Evolutionary conservation across 192 early-diverging fungal species (phyloP), one percentile per base, ranked within the genome.

Genomic region (Entophlyctis helioformis): DNA sequence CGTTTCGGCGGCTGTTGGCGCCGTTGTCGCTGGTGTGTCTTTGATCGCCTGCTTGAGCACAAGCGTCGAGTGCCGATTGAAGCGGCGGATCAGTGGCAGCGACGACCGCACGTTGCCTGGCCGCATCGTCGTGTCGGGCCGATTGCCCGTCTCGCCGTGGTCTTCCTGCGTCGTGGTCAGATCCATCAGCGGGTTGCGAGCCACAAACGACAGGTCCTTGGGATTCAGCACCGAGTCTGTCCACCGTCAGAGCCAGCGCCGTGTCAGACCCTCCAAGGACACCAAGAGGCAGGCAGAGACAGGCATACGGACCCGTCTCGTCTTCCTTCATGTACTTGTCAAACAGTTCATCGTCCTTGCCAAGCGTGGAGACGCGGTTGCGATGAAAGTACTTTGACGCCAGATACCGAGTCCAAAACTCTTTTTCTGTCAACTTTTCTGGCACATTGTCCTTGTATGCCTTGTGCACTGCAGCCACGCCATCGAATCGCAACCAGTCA

Each of bases 331-430:
- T 54, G 43, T 82, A 87, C 48, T 74, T 71, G 41, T 80, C 81
- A 56, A 93, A 94, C 15, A 95, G 76, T 32, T 83, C 76, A 39
- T 96, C 71, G 46, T 67, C 55, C 39, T 66, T 41, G 52, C 23
- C 57, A 34, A n/a, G 45, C 40, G 20, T 26, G 15, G 48, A 23
- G 13, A 36, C 43, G 81, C 83, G 65, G 32, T 78, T 80, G n/a
- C 85, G 62, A 54, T 95, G 86, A 49, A 92, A 93, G 46, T 86
- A 83, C 55, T 85, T 75, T 9, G 85, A 89, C 19, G 72, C 66
- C 9, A 89, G 67, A 54, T 84, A 97, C 34, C 83, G 64, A 29
- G 78, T 89, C 87, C 91, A 91, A 57, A 97, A 97, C 32, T 80
- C 66, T 32, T 81, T 68, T 48, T 86, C 85, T 15, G 74, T 61